These are phyloP conservation scores for Salix purpurea DNA, from an alignment of 345 rosid species.

Conservation along the genomic window DNA sequence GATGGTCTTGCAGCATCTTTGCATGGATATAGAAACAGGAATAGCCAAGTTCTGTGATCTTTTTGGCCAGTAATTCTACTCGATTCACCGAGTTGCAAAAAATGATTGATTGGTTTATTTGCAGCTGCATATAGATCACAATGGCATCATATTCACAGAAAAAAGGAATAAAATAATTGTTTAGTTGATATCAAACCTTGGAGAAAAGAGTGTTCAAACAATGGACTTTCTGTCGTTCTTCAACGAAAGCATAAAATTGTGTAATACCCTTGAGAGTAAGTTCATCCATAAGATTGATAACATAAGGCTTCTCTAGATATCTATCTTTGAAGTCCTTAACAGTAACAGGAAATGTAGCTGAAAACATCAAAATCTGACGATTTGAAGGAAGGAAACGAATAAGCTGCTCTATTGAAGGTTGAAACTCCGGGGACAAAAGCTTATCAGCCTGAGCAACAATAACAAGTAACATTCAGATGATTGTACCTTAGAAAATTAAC, in stretches of 20 bases:
- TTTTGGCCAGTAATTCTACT: conserved; percentile 93
- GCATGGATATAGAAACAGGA: conserved; percentile 99
- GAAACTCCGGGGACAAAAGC: conserved; percentile 95
- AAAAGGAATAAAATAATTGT: background rate
- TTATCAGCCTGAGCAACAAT: conserved; percentile 80
- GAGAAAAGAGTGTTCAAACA: conserved; percentile 98
- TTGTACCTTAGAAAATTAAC: background rate
- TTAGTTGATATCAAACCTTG: conserved; percentile 53
- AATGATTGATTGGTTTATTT: conserved; percentile 97
- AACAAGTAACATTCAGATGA: conserved; percentile 35
- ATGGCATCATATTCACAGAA: conserved; percentile 4
- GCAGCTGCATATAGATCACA: conserved; percentile 59
- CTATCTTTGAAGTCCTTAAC: conserved; percentile 96
- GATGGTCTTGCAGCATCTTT: conserved; percentile 99
- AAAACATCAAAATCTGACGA: conserved; percentile 95
- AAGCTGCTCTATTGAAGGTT: conserved; percentile 90
- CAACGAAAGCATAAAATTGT: conserved; percentile 96
- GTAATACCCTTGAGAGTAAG: conserved; percentile 97
- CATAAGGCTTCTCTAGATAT: conserved; percentile 72
- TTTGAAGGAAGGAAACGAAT: conserved; percentile 73
- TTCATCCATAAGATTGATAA: conserved; percentile 99
- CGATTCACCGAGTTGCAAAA: conserved; percentile 99
- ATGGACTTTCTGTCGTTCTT: conserved; percentile 99
- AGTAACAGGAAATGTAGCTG: conserved; percentile 97
- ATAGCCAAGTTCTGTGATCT: conserved; percentile 99